Evolutionary conservation across 2,329 filamentous ascomycete species (phyloP).

Genomic region (Camptophora hylomeconis): DNA sequence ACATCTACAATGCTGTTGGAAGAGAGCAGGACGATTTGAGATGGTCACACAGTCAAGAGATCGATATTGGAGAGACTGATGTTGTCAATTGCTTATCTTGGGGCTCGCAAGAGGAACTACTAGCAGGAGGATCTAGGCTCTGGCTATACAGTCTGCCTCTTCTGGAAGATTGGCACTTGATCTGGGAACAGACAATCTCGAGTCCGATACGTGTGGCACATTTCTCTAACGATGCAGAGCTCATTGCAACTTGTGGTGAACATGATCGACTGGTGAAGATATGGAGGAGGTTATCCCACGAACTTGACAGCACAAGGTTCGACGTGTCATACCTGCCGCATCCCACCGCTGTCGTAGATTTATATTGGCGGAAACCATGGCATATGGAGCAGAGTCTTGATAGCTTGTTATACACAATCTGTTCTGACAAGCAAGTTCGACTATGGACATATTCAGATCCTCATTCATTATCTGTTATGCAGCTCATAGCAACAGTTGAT

Average conservation of each 20-base stretch:
- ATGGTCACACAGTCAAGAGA: conserved; percentile 12
- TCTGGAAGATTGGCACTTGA: conserved; percentile 28
- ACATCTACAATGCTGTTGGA: conserved; percentile 66
- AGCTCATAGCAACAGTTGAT: conserved; percentile 71
- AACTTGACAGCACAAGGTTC: conserved; percentile 69
- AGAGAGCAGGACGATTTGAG: conserved; percentile 56
- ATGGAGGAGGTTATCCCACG: conserved; percentile 79
- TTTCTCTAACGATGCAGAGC: conserved; percentile 74
- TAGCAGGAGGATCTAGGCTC: conserved; percentile 60
- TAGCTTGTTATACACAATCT: conserved; percentile 83
- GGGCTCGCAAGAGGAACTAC: conserved; percentile 73
- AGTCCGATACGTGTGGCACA: conserved; percentile 60
- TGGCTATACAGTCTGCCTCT: conserved; percentile 48
- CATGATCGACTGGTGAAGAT: conserved; percentile 81
- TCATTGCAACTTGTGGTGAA: conserved; percentile 68
- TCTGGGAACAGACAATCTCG: conserved; percentile 66
- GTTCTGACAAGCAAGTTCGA: conserved; percentile 64
- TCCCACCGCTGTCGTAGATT: conserved; percentile 60
- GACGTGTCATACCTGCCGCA: conserved; percentile 87
- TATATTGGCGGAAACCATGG: conserved; percentile 74
- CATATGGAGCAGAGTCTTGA: conserved; percentile 67
- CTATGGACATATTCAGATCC: conserved; percentile 72
- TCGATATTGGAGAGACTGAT: conserved; percentile 27
- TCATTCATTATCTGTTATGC: conserved; percentile 56
- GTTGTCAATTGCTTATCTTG: conserved; percentile 58